phyloP scores from a whole-genome alignment of 495 filamentous ascomycete species.

The Hyaloscypha finlandica region DNA sequence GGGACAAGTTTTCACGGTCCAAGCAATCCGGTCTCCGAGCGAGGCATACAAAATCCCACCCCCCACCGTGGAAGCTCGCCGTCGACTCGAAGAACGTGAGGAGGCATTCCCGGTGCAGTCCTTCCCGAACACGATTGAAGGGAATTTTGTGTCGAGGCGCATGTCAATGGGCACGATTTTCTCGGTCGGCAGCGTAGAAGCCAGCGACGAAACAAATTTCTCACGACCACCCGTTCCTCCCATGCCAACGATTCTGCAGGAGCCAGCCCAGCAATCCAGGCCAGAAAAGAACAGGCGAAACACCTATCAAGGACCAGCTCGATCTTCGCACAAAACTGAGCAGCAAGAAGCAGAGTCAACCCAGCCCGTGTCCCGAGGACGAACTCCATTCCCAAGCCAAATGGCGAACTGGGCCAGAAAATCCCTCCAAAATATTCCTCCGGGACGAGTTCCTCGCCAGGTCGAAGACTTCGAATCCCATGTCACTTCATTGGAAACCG shows the following conservation, averaged over 20 bases:
- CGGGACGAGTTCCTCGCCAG: background rate
- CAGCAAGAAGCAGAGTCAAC: background rate
- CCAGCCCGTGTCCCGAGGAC: background rate
- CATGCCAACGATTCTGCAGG: conserved; percentile 13
- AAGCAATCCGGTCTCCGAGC: conserved; percentile 14
- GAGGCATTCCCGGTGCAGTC: conserved; percentile 19
- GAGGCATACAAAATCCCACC: conserved; percentile 16
- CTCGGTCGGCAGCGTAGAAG: conserved; percentile 29
- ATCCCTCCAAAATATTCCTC: background rate
- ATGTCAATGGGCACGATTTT: conserved; percentile 29
- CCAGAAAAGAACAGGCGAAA: background rate
- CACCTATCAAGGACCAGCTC: background rate
- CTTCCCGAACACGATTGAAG: conserved; percentile 26
- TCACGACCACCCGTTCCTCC: conserved; percentile 25
- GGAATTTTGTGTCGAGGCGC: conserved; percentile 4
- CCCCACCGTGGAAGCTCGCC: conserved; percentile 14
- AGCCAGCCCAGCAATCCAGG: background rate
- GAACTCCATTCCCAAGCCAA: background rate
- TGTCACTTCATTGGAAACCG: conserved; percentile 9
- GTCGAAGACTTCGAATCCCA: conserved; percentile 19
- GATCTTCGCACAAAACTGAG: background rate
- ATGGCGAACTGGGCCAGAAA: background rate
- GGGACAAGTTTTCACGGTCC: conserved; percentile 17
- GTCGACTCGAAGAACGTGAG: conserved; percentile 20
- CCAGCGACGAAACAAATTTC: conserved; percentile 23